Percentiles rank a stretch among this genome's conserved stretches.
phyloP scores from a whole-genome alignment of 768 basidiomycete genomes.

The Pulveroboletus sp. region DNA sequence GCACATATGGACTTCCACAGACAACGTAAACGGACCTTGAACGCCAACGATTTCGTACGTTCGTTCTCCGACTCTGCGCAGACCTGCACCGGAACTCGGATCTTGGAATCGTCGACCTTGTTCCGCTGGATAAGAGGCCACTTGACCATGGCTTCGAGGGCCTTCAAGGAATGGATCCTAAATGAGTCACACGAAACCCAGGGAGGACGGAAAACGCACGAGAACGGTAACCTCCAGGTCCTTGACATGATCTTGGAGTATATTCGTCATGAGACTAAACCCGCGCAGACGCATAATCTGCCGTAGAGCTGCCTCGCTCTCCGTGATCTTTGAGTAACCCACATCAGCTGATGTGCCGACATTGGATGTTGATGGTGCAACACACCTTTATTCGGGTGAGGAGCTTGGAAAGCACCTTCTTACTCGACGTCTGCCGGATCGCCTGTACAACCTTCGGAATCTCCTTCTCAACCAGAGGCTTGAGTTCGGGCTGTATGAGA shows the following conservation, averaged over 20 bases:
- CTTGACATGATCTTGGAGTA: slow-evolving; percentile 69
- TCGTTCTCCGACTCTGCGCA: slow-evolving; percentile 55
- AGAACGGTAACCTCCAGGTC: slow-evolving; percentile 68
- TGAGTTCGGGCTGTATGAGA: slow-evolving; percentile 60
- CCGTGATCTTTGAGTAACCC: slow-evolving; percentile 60
- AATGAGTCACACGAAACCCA: not conserved
- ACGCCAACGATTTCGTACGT: slow-evolving; percentile 51
- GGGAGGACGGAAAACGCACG: slow-evolving; percentile 40
- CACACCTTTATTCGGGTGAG: slow-evolving; percentile 79
- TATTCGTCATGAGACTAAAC: slow-evolving; percentile 85
- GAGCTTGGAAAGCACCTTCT: slow-evolving; percentile 76
- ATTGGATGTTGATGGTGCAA: not conserved
- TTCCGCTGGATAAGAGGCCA: slow-evolving; percentile 87
- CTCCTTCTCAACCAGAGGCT: slow-evolving; percentile 70
- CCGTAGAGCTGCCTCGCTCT: slow-evolving; percentile 70
- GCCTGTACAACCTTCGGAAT: slow-evolving; percentile 91
- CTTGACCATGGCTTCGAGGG: slow-evolving; percentile 58
- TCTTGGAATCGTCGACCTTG: slow-evolving; percentile 83
- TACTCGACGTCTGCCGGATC: slow-evolving; percentile 80
- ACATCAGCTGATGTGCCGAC: not conserved
- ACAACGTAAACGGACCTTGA: slow-evolving; percentile 45
- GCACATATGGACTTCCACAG: not conserved
- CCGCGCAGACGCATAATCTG: slow-evolving; percentile 91
- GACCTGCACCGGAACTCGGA: slow-evolving; percentile 57
- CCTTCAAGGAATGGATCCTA: slow-evolving; percentile 31